Conservation (phyloP, 345 rosid genomes). For the Clarkia xantiana region DNA sequence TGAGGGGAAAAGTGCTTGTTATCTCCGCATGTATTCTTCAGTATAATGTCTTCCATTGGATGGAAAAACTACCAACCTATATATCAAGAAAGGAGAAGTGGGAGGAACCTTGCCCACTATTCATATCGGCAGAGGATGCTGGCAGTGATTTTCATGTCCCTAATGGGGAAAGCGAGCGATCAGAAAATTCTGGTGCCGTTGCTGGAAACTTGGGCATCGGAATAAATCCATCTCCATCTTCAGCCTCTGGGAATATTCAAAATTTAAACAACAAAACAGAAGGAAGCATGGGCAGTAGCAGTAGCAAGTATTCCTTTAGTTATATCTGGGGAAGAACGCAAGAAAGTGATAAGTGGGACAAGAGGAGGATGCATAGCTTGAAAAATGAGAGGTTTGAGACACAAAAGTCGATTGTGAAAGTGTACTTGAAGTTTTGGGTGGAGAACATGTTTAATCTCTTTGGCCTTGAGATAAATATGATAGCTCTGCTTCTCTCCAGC, state of each 20-base stretch:
- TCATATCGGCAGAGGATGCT: constrained; percentile 54
- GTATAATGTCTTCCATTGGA: constrained; percentile 84
- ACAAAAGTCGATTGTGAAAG: constrained; percentile 53
- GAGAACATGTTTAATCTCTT: constrained; percentile 85
- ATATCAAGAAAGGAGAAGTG: constrained; percentile 36
- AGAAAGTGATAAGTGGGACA: constrained; percentile 82
- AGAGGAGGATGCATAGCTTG: constrained; percentile 53
- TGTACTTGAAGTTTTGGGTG: constrained; percentile 76
- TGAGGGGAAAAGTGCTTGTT: constrained; percentile 84
- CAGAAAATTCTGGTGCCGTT: constrained; percentile 15
- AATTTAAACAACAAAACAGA: constrained; percentile 25
- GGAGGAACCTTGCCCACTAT: constrained; percentile 88
- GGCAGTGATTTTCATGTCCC: constrained; percentile 24
- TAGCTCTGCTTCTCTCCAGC: constrained; percentile 77
- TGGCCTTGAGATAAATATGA: constrained; percentile 96
- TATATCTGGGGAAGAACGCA: constrained; percentile 77
- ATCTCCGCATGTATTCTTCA: constrained; percentile 80
- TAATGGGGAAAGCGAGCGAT: constrained; percentile 36
- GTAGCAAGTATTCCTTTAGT: constrained; percentile 61
- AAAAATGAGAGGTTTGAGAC: constrained; percentile 79
- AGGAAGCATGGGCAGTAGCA: constrained; percentile 30
- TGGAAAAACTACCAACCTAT: constrained; percentile 46
- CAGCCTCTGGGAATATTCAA: constrained; percentile 22
- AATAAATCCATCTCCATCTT: constrained; percentile 39
- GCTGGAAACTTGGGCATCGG: constrained; percentile 19